Conservation (phyloP, 352 stramenopile species). For the Phytophthora europaea region DNA sequence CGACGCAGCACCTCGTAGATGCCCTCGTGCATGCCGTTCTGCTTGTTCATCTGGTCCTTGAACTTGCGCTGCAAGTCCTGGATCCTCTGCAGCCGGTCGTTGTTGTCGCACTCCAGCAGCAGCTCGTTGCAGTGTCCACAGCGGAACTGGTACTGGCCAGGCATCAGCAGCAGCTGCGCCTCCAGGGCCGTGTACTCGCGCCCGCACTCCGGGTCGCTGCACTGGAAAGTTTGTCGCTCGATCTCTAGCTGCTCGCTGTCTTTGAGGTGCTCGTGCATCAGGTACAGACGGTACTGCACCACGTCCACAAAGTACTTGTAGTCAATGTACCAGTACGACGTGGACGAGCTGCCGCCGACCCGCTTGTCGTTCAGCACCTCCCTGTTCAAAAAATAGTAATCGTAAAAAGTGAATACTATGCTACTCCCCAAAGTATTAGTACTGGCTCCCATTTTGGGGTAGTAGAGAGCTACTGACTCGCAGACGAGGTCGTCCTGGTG, state of each 20-base stretch:
- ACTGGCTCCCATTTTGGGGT: background rate
- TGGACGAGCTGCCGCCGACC: conserved; percentile 84
- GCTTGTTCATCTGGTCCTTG: conserved; percentile 92
- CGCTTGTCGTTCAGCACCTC: conserved; percentile 92
- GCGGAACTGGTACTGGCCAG: conserved; percentile 85
- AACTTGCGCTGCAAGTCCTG: conserved; percentile 88
- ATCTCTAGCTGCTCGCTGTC: conserved; percentile 90
- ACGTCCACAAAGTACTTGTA: conserved; percentile 94
- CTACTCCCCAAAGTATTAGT: conserved; percentile 3
- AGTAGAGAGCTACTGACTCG: conserved; percentile 56
- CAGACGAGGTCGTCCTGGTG: conserved; percentile 89
- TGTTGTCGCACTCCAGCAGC: conserved; percentile 91
- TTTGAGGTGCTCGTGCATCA: conserved; percentile 90
- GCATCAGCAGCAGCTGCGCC: conserved; percentile 84
- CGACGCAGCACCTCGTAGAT: conserved; percentile 87
- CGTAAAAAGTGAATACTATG: conserved; percentile 13
- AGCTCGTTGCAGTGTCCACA: conserved; percentile 90
- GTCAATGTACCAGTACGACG: conserved; percentile 94
- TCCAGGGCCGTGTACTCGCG: conserved; percentile 90
- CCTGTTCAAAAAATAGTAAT: conserved; percentile 34
- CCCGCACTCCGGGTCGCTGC: conserved; percentile 86
- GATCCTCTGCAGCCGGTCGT: conserved; percentile 79
- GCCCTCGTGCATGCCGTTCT: conserved; percentile 84
- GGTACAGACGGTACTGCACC: conserved; percentile 88
- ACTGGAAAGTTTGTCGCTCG: conserved; percentile 89